Percentiles rank a stretch among this genome's conserved stretches.
Conservation (phyloP, 129 eudicot species). For the Centaurea solstitialis region DNA sequence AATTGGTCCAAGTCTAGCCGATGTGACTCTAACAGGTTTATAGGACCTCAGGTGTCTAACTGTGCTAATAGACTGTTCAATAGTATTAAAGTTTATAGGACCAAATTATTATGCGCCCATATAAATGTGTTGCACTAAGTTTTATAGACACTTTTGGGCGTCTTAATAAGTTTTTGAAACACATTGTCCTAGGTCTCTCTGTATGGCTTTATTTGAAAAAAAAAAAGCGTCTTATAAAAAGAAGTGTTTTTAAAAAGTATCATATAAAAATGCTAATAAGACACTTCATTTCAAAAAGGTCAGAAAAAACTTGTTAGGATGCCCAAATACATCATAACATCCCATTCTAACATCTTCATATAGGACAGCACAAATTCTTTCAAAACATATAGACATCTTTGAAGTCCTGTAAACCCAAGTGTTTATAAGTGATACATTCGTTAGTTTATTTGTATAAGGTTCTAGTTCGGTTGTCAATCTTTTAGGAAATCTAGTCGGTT, state of each 20-base stretch:
- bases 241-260: no score
- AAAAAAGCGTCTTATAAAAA: neutral
- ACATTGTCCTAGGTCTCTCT: neutral
- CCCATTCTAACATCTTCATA: no score
- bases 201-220: neutral
- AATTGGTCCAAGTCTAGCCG: no score
- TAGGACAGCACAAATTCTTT: no score
- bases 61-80: neutral
- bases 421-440: neutral
- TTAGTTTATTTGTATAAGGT: neutral
- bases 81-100: neutral
- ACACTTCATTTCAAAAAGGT: neutral
- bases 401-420: neutral
- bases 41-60: neutral
- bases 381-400: no score
- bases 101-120: neutral
- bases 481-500: neutral
- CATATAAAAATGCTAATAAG: neutral
- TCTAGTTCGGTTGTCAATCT: neutral
- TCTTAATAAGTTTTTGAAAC: neutral
- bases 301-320: neutral
- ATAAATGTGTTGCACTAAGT: neutral
- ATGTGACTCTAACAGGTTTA: no score
- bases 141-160: neutral
- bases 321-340: neutral